These are phyloP conservation scores for Borealophlyctis nickersoniae DNA, from an alignment of 192 early-diverging fungal genomes.

Conservation along the genomic window DNA sequence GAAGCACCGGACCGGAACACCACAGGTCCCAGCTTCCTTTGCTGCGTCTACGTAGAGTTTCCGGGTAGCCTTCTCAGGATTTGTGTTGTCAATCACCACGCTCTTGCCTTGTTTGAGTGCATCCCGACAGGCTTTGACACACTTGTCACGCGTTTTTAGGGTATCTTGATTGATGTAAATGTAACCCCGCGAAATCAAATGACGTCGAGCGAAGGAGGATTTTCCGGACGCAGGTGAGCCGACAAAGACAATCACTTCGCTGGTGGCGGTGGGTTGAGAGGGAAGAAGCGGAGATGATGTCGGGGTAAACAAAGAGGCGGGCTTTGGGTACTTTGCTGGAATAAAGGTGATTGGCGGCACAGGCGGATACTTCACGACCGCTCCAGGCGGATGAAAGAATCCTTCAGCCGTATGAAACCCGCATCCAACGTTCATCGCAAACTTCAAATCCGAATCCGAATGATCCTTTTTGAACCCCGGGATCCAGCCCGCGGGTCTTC, in stretches of 20 bases:
- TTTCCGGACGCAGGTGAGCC: slow-evolving; percentile 87
- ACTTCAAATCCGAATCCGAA: slow-evolving; percentile 82
- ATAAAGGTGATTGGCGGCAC: no score
- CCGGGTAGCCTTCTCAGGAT: slow-evolving; percentile 61
- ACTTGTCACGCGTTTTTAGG: slow-evolving; percentile 74
- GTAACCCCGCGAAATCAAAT: slow-evolving; percentile 64
- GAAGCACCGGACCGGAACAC: slow-evolving; percentile 61
- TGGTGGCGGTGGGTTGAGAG: slow-evolving; percentile 4
- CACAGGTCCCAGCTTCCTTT: slow-evolving; percentile 19
- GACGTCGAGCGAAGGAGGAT: slow-evolving; percentile 63
- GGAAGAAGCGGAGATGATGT: background rate
- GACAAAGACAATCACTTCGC: slow-evolving; percentile 71
- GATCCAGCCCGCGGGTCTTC: slow-evolving; percentile 60
- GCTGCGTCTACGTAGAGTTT: slow-evolving; percentile 65
- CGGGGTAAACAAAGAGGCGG: slow-evolving; percentile 27
- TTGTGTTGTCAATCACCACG: slow-evolving; percentile 88
- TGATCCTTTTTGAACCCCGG: slow-evolving; percentile 63
- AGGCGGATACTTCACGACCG: background rate
- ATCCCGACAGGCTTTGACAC: slow-evolving; percentile 52
- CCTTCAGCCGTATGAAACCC: slow-evolving; percentile 82
- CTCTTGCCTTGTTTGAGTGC: slow-evolving; percentile 50
- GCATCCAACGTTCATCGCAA: slow-evolving; percentile 71
- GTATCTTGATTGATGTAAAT: slow-evolving; percentile 80
- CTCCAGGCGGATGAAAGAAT: slow-evolving; percentile 46
- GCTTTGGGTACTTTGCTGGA: no score